Evolutionary conservation across 306 rosid genomes (phyloP), one percentile per base, ranked within the genome.

Genomic region (Cicer cuneatum): DNA sequence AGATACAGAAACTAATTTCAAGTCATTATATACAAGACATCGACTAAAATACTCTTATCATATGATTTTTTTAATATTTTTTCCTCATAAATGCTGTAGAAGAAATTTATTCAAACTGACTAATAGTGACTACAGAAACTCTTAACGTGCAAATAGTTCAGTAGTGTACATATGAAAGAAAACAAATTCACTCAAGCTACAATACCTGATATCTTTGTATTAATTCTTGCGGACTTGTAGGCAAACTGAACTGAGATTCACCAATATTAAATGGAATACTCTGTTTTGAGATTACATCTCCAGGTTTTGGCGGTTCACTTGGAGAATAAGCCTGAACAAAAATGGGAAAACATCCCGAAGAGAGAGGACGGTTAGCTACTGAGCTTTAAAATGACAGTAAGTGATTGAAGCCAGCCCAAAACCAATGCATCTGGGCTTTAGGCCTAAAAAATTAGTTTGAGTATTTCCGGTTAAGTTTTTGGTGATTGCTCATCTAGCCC

Each of bases 281-380:
- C 85, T 92, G 98, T 83, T 87, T 87, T 78, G 96, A 87, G 66
- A 90, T 74, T 66, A 82, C 86, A 14, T 95, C 99, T 79, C 99
- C 99, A 1, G 93, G 87, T 85, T 95, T 95, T 54, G 87, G 87
- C 51, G 74, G 89, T 78, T 95, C 99, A 69, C 19, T 87, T 5
- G 99, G 97, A 74, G 93, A 82, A 83, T 89, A 95, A 43, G 97
- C 95, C 99, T 95, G 85, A 63, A 69, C 42, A 40, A 60, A 58
- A 80, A 74, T 39, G 35, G 39, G 79, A 71, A 62, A 35, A 57
- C 11, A 39, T 39, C 51, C 66, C 73, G 15, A 15, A 49, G 7
- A 41, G 37, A 74, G 77, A 43, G 24, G 15, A 57, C 10, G 42
- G 47, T 84, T 69, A 73, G 53, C 33, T 21, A 49, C 9, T n/a